Base-by-base conservation (phyloP, 805 yeast genomes). In the Yarrowia hollandica region DNA sequence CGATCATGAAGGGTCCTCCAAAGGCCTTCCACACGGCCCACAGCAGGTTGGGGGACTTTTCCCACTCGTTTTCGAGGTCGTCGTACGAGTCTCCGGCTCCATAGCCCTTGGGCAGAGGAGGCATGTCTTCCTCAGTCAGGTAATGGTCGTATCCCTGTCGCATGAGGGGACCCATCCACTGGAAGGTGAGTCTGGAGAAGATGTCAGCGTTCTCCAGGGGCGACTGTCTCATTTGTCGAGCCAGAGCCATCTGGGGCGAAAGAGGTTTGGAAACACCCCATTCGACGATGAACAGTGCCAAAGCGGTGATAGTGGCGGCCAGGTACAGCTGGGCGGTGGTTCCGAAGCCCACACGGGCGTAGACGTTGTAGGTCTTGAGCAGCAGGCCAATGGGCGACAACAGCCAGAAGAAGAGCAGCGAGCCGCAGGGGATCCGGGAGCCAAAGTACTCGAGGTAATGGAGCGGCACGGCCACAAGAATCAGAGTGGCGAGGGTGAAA, bases 161-260 rank as follows among this genome's bases (percentile, higher is more conserved):
- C 85, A 94, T 89, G 66, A 94, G 74, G 1, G 80, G 83, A 18
- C 90, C 83, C 96, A 94, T 89, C 98, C 99, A 94, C 23, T 84
- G 74, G 70, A 94, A 92, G 0, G 96, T 85, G 55, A 92, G 75
- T 56, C 81, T 76, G 2, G 96, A 85, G 63, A 92, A 82, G 14
- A 90, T 74, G 68, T 91, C 84, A 11, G 90, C 88, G 59, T 69
- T 70, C 35, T 82, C 85, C 38, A 75, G 72, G 1, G 85, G 86
- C 41, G 69, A 68, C 39, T 63, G 64, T 54, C 69, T 69, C 38
- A 60, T 60, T 62, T 75, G 72, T 61, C 65, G 65, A 9, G 74
- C 67, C 52, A 76, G 62, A 22, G 69, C 68, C 52, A 70, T 73
- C 18, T 67, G 60, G 19, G 68, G 67, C 12, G 69, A 52, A n/a